phyloP scores from a whole-genome alignment of 345 rosid genomes.

The Salix koriyanagi region DNA sequence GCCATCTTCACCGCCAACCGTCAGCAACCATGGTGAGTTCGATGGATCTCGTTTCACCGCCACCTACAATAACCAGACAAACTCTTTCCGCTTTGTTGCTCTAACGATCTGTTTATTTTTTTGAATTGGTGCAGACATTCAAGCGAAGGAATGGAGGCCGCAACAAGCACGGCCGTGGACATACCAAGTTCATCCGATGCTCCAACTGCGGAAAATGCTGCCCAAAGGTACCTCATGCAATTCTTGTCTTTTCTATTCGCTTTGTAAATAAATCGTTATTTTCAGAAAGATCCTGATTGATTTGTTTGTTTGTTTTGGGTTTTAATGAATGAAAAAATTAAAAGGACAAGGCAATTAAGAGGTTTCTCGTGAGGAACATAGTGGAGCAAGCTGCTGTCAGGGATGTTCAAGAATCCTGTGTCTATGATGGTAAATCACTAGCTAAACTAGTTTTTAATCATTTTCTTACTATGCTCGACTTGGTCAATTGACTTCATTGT shows the following conservation, averaged over 20 bases:
- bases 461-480: background rate
- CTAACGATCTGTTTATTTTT: background rate
- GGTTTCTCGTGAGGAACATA: conserved; percentile 86
- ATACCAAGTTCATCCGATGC: conserved; percentile 81
- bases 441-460: background rate
- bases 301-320: background rate
- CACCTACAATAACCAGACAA: background rate
- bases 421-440: conserved; percentile 50
- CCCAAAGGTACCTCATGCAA: conserved; percentile 48
- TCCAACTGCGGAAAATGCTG: conserved; percentile 97
- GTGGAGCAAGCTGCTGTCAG: conserved; percentile 90
- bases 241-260: background rate
- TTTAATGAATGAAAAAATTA: background rate
- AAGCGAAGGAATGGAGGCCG: conserved; percentile 94
- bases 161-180: conserved; percentile 95
- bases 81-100: too few species aligned
- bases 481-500: background rate
- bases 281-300: background rate
- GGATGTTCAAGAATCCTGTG: conserved; percentile 86
- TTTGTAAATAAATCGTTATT: background rate
- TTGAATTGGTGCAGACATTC: conserved; percentile 49
- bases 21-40: conserved; percentile 3
- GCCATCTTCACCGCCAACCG: background rate
- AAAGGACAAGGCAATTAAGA: conserved; percentile 82
- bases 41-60: background rate